phyloP scores from a whole-genome alignment of 2,329 filamentous ascomycete species.

The Trichoderma sp. region DNA sequence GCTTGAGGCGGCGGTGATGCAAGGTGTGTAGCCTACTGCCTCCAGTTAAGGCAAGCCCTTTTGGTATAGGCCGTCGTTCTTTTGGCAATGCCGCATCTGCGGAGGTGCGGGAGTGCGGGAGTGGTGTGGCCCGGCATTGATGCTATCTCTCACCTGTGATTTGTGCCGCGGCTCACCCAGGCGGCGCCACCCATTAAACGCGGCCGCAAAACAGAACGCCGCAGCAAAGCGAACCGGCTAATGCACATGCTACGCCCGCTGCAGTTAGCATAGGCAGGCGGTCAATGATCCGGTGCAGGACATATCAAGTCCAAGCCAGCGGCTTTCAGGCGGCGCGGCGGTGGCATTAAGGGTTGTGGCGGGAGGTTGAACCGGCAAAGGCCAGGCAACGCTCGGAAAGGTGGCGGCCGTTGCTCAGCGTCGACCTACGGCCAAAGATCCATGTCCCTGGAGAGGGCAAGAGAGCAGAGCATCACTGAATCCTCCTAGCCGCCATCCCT shows the following conservation, averaged over 20 bases:
- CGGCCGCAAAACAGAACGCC: not conserved
- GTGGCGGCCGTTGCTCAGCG: not conserved
- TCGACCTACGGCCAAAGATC: not conserved
- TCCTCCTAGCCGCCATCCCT: not conserved
- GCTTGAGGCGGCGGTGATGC: not conserved
- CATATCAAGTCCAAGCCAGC: not conserved
- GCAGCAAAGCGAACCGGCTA: not conserved
- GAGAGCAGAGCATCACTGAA: not conserved
- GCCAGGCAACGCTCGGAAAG: not conserved
- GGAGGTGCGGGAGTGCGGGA: not conserved
- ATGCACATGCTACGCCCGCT: conserved; percentile 11
- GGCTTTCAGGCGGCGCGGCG: not conserved
- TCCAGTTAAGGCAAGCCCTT: not conserved
- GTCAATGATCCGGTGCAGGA: not conserved
- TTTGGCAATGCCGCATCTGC: not conserved
- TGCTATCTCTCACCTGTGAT: not conserved
- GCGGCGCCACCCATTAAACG: not conserved
- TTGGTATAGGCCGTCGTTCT: not conserved
- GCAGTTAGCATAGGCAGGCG: not conserved
- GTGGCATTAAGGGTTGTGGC: not conserved
- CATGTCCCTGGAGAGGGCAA: not conserved
- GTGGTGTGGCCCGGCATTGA: not conserved
- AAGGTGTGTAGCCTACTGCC: not conserved
- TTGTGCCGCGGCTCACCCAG: not conserved
- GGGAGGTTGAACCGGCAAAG: not conserved